Evolutionary conservation across 331 rosid genomes (phyloP), one percentile per base, ranked within the genome.

Genomic region (Pyracantha coccinea): DNA sequence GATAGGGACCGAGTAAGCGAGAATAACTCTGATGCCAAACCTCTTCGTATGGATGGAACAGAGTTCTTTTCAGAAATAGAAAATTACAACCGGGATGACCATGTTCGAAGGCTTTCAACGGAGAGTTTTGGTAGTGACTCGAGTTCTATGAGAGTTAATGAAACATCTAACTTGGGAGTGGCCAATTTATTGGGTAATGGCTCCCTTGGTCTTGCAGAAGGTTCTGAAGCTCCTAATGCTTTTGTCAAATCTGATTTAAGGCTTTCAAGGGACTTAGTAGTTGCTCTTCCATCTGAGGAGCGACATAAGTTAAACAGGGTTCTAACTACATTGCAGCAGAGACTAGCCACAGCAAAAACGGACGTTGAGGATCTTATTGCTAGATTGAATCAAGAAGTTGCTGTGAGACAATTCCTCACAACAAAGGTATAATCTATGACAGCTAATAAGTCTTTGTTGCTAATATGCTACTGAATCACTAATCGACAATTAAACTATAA

Each of bases 331-430:
- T 81, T 88, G 78, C 84, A 85, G 78, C 92, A 78, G 79, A 88
- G 96, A 82, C 35, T 90, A 73, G 74, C 73, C 71, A 87, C 89
- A 9, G 88, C 92, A 52, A 89, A 84, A 83, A 78, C 93, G 33
- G 97, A 88, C 66, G 76, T 85, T 29, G 97, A 92, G 83, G 91
- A 89, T 89, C 93, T 92, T 83, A 61, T 90, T 76, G 92, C 96
- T 68, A 88, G 99, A 83, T 81, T 88, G 81, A 84, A 90, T 83
- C 97, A 94, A 84, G 99, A 94, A 85, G 86, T 79, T 83, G 87
- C 97, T 65, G 89, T 88, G 69, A 89, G 90, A 81, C 87, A 89
- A 77, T 90, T 88, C 78, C 97, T 94, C 68, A 82, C 81, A 13
- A 90, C 86, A 31, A 92, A 92, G 97, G 99, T 92, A 79, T 72